Percentiles rank a stretch among this genome's conserved stretches.
phyloP scores from a whole-genome alignment of 1,284 basidiomycete genomes.

The Albatrellus sp. region DNA sequence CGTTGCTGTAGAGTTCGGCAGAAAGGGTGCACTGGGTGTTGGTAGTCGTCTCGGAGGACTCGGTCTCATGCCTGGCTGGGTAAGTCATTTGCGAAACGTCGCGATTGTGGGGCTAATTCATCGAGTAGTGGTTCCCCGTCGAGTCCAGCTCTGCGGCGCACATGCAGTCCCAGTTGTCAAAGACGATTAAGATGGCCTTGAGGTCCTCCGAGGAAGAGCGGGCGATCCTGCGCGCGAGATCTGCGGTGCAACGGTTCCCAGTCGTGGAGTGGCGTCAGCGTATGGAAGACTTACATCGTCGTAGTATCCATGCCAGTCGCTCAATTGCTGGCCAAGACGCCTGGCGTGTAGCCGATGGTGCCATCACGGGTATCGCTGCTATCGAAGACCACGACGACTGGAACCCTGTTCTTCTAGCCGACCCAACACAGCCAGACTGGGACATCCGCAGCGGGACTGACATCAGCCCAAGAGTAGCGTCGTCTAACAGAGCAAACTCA shows the following conservation, averaged over 20 bases:
- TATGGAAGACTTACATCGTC: constrained; percentile 86
- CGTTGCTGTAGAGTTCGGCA: constrained; percentile 89
- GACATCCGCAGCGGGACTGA: constrained; percentile 30
- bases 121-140: constrained; percentile 80
- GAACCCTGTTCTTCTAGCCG: constrained; percentile 37
- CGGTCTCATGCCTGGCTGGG: constrained; percentile 94
- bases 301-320: constrained; percentile 68
- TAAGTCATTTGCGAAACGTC: constrained; percentile 25
- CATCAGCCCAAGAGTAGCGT: constrained; percentile 16
- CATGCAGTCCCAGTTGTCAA: constrained; percentile 89
- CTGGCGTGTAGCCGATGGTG: constrained; percentile 66
- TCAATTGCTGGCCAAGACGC: constrained; percentile 57
- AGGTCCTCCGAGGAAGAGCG: constrained; percentile 85
- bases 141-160: constrained; percentile 84
- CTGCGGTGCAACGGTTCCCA: constrained; percentile 89
- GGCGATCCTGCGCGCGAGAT: constrained; percentile 81
- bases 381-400: constrained; percentile 41
- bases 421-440: constrained; percentile 44
- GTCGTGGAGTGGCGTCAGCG: constrained; percentile 93
- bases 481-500: constrained; percentile 25
- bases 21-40: constrained; percentile 90
- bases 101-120: constrained; percentile 6
- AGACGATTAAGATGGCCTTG: constrained; percentile 87
- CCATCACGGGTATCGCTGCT: constrained; percentile 30
- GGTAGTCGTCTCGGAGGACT: constrained; percentile 86